Percentiles rank a stretch among this genome's conserved stretches.
These are phyloP conservation scores for Macrolepiota dolichaula DNA, from an alignment of 768 basidiomycete genomes.

Conservation along the genomic window DNA sequence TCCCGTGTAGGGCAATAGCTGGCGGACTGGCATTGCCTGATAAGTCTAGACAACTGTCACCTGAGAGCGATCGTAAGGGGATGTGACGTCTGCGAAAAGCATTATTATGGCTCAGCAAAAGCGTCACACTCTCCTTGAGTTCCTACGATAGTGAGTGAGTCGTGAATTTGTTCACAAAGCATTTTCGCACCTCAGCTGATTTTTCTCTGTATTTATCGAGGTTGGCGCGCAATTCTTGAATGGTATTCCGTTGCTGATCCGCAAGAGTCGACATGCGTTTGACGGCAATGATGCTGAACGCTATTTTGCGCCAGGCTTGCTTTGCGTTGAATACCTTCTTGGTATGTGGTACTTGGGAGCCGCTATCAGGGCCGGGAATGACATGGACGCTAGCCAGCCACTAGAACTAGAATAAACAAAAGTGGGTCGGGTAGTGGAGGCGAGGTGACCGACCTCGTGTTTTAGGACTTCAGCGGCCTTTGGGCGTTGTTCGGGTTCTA, in stretches of 20 bases:
- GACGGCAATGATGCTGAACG: constrained; percentile 82
- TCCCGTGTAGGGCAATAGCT: no score
- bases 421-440: background rate
- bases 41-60: no score
- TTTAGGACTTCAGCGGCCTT: constrained; percentile 71
- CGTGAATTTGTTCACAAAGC: no score
- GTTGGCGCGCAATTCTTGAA: constrained; percentile 52
- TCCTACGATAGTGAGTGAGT: no score
- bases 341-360: constrained; percentile 79
- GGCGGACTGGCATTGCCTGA: no score
- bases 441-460: constrained; percentile 49
- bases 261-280: constrained; percentile 71
- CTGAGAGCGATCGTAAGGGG: no score
- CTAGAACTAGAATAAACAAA: constrained; percentile 14
- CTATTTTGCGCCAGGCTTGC: constrained; percentile 86
- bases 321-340: constrained; percentile 88
- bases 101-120: no score
- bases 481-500: constrained; percentile 77
- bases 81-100: no score
- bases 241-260: constrained; percentile 34
- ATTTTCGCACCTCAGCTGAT: constrained; percentile 48
- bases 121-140: no score
- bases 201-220: constrained; percentile 75
- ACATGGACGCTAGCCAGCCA: constrained; percentile 81
- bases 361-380: constrained; percentile 47